Evolutionary conservation across 176 grass and related monocot species (phyloP).

Genomic region (Chloris gayana): DNA sequence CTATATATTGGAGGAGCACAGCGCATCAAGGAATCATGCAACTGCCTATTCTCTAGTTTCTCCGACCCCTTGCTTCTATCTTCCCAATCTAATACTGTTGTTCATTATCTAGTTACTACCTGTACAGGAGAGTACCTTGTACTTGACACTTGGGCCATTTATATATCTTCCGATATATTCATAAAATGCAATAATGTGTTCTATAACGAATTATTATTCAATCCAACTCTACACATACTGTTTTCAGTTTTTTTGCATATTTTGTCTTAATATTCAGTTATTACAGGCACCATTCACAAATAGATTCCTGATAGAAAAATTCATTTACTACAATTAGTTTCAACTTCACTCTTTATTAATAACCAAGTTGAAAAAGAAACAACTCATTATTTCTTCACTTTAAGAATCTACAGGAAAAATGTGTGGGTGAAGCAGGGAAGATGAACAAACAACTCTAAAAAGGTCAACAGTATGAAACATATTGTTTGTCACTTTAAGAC

Average conservation of each 20-base stretch:
- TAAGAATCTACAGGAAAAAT: not conserved
- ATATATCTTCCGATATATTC: not conserved
- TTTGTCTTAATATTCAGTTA: too few species aligned
- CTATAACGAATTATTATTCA: not conserved
- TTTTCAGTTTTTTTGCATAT: too few species aligned
- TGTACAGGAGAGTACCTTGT: too few species aligned
- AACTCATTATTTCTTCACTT: not conserved
- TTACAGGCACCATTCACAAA: too few species aligned
- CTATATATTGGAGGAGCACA: too few species aligned
- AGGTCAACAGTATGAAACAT: not conserved
- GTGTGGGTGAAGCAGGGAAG: not conserved
- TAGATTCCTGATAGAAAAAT: not conserved
- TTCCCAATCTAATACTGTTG: too few species aligned
- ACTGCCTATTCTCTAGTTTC: too few species aligned
- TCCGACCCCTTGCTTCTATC: too few species aligned
- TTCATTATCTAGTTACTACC: too few species aligned
- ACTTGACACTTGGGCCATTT: not conserved
- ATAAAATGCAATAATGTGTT: not conserved
- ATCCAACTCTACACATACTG: not conserved
- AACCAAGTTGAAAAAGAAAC: not conserved
- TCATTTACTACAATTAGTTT: conserved; percentile 6
- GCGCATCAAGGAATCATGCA: too few species aligned
- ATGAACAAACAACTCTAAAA: not conserved
- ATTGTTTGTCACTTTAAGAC: not conserved
- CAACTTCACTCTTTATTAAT: not conserved